Conservation (phyloP, 2,329 filamentous ascomycete genomes). For the Seiridium unicorne region DNA sequence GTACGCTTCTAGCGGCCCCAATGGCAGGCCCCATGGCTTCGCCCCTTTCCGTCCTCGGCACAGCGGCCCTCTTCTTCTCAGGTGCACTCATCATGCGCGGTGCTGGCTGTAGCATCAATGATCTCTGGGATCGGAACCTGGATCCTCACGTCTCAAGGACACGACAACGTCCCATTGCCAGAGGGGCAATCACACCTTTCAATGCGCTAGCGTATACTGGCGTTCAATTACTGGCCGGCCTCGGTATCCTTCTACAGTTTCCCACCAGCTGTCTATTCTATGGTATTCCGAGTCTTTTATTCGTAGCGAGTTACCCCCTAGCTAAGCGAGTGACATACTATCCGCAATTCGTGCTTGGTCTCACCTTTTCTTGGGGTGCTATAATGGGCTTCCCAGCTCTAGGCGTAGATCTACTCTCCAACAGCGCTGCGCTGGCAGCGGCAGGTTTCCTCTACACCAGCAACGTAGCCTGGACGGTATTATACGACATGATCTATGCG, state of each 20-base stretch:
- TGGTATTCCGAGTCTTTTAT: slow-evolving; percentile 69
- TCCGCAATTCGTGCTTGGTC: slow-evolving; percentile 77
- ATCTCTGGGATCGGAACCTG: slow-evolving; percentile 85
- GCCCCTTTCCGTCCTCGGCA: slow-evolving; percentile 61
- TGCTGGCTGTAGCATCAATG: slow-evolving; percentile 85
- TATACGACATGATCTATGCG: slow-evolving; percentile 93
- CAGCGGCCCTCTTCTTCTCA: slow-evolving; percentile 67
- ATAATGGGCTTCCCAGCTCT: slow-evolving; percentile 85
- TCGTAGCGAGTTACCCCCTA: slow-evolving; percentile 76
- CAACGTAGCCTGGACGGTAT: slow-evolving; percentile 81
- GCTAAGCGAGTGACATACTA: slow-evolving; percentile 87
- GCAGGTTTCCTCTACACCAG: slow-evolving; percentile 72
- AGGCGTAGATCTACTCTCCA: slow-evolving; percentile 70
- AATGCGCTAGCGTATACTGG: slow-evolving; percentile 74
- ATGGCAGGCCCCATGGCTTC: slow-evolving; percentile 60
- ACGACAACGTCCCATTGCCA: slow-evolving; percentile 75
- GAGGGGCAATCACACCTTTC: slow-evolving; percentile 71
- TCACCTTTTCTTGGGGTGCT: slow-evolving; percentile 88
- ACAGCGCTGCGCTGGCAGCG: slow-evolving; percentile 60
- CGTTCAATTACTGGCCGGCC: slow-evolving; percentile 68
- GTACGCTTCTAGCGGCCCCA: slow-evolving; percentile 75
- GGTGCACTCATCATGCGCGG: slow-evolving; percentile 85
- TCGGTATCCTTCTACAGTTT: slow-evolving; percentile 75
- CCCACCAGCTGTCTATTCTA: slow-evolving; percentile 73
- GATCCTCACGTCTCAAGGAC: slow-evolving; percentile 79